Base-by-base conservation (phyloP, 164 flowering plant genomes). In the Sextonia rubra region DNA sequence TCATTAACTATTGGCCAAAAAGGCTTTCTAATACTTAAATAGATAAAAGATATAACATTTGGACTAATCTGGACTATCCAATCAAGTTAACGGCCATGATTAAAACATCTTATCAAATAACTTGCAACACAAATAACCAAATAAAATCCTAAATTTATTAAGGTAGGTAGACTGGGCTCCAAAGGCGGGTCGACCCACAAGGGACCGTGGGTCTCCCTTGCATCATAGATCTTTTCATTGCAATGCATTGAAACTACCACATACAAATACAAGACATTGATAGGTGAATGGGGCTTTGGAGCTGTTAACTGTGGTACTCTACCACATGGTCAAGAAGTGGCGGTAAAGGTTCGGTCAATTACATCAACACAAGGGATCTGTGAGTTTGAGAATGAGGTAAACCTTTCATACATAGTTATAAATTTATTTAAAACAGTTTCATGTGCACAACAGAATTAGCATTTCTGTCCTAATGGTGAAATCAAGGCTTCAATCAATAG, bases 241-340 rank as follows among this genome's bases (percentile, higher is more conserved):
- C 76, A 82, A 27, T 71, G 69, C 76, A 80, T 91, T 73, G 89
- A 89, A 78, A 64, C 47, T 62, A 86, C 85, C 60, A 91, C 92
- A 60, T 48, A 76, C 55, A 83, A 82, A 32, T 89, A 88, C 80
- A 83, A 85, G 64, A 86, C 86, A 60, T 68, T 91, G 78, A 87
- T 91, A 68, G 97, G 97, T 64, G 94, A 89, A 85, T 94, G 97
- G 56, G 94, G 93, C 1, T 91, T 91, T 74, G 97, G 97, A 66
- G 76, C 90, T 71, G 97, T 91, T 47, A 89, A 86, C 71, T 86
- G 85, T 26, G 97, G 97, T 7, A 86, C 81, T 47, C 79, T 91
- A 60, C 71, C 75, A 23, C 86, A 87, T 81, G 94, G 97, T 52
- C 81, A 86, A 77, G 97, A 91, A 81, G 91, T 91, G 71, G 94